These are phyloP conservation scores for Acer campestre DNA, from an alignment of 345 rosid species.

Conservation along the genomic window DNA sequence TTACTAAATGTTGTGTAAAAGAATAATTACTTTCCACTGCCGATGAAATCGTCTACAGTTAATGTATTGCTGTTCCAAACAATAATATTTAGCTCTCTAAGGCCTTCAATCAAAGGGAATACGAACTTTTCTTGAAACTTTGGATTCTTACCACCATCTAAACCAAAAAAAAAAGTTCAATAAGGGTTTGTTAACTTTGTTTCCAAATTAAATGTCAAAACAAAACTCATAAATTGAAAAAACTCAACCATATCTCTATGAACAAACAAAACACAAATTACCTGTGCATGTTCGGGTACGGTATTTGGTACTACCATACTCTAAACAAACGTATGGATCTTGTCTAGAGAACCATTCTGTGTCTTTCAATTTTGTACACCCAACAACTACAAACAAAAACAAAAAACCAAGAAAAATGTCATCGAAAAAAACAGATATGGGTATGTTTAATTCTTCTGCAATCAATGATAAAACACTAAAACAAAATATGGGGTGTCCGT, in stretches of 20 bases:
- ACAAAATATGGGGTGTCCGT: background rate
- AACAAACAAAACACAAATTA: background rate
- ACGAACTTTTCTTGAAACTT: slow-evolving; percentile 89
- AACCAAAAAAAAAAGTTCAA: slow-evolving; percentile 3
- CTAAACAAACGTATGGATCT: slow-evolving; percentile 69
- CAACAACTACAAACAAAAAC: slow-evolving; percentile 42
- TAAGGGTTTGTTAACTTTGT: background rate
- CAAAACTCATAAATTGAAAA: background rate
- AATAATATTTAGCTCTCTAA: slow-evolving; percentile 56
- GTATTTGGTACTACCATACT: slow-evolving; percentile 47
- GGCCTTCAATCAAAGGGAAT: slow-evolving; percentile 74
- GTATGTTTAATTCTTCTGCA: background rate
- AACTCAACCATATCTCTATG: background rate
- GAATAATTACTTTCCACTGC: slow-evolving; percentile 73
- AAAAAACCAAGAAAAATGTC: background rate
- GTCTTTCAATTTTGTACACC: slow-evolving; percentile 66
- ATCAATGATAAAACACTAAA: too few species aligned
- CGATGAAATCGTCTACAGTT: slow-evolving; percentile 72
- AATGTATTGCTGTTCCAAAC: slow-evolving; percentile 88
- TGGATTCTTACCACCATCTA: slow-evolving; percentile 87
- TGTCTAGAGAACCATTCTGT: slow-evolving; percentile 77
- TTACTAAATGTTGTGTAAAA: background rate
- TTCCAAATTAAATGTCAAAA: background rate
- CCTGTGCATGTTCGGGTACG: slow-evolving; percentile 79
- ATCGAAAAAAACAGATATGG: background rate